Evolutionary conservation across 2,329 filamentous ascomycete genomes (phyloP).

Genomic region (Colletotrichum simmondsii): DNA sequence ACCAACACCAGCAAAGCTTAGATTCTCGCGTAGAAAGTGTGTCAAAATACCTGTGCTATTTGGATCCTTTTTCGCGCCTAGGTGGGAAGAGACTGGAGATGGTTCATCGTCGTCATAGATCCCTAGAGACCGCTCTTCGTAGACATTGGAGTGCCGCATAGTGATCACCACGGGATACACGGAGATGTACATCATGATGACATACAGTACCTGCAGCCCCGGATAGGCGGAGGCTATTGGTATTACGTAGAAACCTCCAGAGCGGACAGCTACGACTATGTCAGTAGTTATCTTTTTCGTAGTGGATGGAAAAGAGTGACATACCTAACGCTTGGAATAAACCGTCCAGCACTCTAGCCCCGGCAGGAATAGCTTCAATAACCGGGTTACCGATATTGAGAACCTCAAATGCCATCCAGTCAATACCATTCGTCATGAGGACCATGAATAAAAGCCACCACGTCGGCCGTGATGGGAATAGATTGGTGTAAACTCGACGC

Average conservation of each 20-base stretch:
- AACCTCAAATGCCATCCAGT: constrained; percentile 75
- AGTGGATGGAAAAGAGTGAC: constrained; percentile 20
- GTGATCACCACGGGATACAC: constrained; percentile 72
- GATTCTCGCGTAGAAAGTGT: constrained; percentile 7
- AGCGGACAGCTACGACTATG: constrained; percentile 63
- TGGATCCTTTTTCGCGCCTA: constrained; percentile 37
- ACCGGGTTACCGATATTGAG: constrained; percentile 71
- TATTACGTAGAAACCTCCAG: constrained; percentile 75
- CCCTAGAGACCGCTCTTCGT: constrained; percentile 75
- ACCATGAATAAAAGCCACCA: constrained; percentile 75
- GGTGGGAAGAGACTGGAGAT: no score
- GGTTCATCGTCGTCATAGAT: constrained; percentile 57
- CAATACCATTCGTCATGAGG: constrained; percentile 67
- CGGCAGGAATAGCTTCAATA: constrained; percentile 61
- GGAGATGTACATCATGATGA: constrained; percentile 76
- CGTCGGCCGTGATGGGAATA: constrained; percentile 72
- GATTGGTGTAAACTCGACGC: constrained; percentile 68
- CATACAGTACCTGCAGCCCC: constrained; percentile 68
- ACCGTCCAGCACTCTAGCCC: constrained; percentile 69
- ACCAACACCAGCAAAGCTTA: constrained; percentile 56
- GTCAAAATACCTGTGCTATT: constrained; percentile 43
- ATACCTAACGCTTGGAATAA: constrained; percentile 71
- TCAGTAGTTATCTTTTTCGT: neutral
- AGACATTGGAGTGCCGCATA: constrained; percentile 76
- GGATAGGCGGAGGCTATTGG: constrained; percentile 66